A percentile compares a stretch with the other conserved stretches of the same genome.
These are phyloP conservation scores for Blastobotrys capitulatus DNA, from an alignment of 1,139 yeast genomes.

Conservation along the genomic window DNA sequence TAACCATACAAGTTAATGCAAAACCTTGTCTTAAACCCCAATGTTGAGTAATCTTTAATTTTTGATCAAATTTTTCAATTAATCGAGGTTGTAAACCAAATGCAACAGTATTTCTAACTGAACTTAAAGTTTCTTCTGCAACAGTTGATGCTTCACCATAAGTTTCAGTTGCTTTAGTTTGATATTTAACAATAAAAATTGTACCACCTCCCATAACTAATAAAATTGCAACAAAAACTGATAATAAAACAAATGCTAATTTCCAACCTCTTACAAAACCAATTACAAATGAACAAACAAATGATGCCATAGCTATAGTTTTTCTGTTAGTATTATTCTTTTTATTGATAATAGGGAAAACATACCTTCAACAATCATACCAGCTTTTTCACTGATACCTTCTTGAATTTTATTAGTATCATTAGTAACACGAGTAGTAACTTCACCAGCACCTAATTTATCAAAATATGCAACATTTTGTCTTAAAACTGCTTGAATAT, in stretches of 20 bases:
- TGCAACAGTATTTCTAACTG: conserved; percentile 40
- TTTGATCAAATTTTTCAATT: conserved; percentile 31
- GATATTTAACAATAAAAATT: conserved; percentile 32
- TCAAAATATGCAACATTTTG: conserved; percentile 44
- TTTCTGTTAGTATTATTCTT: conserved; percentile 15
- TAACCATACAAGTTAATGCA: conserved; percentile 35
- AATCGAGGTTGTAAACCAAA: conserved; percentile 40
- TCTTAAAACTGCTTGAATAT: conserved; percentile 36
- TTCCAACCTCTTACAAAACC: conserved; percentile 39
- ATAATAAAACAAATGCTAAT: conserved; percentile 35
- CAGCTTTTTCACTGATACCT: conserved; percentile 42
- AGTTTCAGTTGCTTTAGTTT: conserved; percentile 27
- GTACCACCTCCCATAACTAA: conserved; percentile 28
- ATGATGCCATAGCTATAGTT: conserved; percentile 29
- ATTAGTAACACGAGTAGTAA: conserved; percentile 40
- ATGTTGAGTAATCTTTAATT: conserved; percentile 28
- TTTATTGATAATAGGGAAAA: conserved; percentile 10
- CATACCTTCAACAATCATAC: conserved; percentile 34
- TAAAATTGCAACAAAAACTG: conserved; percentile 34
- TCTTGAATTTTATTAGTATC: conserved; percentile 41
- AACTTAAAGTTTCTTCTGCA: conserved; percentile 41
- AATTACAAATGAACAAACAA: conserved; percentile 38
- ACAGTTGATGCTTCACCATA: conserved; percentile 37
- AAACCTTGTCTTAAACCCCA: conserved; percentile 30
- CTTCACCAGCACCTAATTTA: conserved; percentile 41